Percentiles rank a stretch among this genome's conserved stretches.
These are phyloP conservation scores for Pueraria montana DNA, from an alignment of 306 rosid species.

Conservation along the genomic window DNA sequence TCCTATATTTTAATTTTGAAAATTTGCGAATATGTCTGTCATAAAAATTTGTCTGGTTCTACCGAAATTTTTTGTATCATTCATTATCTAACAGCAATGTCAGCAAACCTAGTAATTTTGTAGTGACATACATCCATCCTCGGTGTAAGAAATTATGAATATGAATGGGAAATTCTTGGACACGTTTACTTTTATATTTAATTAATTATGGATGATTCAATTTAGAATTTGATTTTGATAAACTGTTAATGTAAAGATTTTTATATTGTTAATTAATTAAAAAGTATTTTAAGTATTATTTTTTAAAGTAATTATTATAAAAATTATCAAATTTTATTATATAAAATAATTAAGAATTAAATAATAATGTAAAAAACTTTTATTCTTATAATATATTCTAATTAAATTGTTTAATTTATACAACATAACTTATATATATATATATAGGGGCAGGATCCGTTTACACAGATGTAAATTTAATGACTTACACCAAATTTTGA, in stretches of 20 bases:
- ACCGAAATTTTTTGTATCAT: background rate
- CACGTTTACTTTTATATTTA: background rate
- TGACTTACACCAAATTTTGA: too few species aligned
- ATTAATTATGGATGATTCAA: background rate
- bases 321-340: background rate
- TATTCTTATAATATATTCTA: too few species aligned
- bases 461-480: too few species aligned
- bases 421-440: too few species aligned
- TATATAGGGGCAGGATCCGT: too few species aligned
- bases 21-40: background rate
- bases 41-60: background rate
- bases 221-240: background rate
- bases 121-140: conserved; percentile 2
- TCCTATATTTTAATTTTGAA: background rate
- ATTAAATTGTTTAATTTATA: too few species aligned
- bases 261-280: background rate
- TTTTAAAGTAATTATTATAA: too few species aligned
- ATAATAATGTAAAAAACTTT: too few species aligned
- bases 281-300: background rate
- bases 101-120: background rate
- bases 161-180: background rate
- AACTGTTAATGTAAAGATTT: background rate
- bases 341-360: background rate
- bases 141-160: background rate
- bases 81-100: background rate